Conservation (phyloP, 306 rosid species). For the Amphicarpaea edgeworthii region DNA sequence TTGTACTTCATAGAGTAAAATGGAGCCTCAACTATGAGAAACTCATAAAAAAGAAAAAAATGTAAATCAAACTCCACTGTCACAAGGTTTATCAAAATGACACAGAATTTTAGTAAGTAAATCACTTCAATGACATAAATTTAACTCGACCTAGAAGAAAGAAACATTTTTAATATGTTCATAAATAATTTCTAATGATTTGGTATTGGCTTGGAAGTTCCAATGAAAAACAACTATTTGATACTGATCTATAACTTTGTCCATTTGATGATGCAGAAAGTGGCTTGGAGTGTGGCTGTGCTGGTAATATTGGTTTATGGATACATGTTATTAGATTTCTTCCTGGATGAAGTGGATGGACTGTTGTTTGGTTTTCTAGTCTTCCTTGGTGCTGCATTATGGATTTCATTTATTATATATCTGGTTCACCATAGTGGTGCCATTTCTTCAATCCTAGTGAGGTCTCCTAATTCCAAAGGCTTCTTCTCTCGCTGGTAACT, state of each 20-base stretch:
- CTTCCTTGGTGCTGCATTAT: conserved; percentile 47
- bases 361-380: conserved; percentile 50
- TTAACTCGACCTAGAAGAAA: no score
- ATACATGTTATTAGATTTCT: conserved; percentile 57
- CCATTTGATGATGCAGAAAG: conserved; percentile 48
- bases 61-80: no score
- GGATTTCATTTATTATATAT: conserved; percentile 55
- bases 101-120: no score
- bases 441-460: conserved; percentile 45
- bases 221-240: no score
- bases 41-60: no score
- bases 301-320: conserved; percentile 57
- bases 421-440: conserved; percentile 56
- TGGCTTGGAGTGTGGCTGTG: conserved; percentile 57
- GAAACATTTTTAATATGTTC: no score
- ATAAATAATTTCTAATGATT: neutral
- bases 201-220: neutral
- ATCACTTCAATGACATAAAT: no score
- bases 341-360: conserved; percentile 58
- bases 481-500: conserved; percentile 42
- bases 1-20: no score
- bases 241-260: conserved; percentile 5
- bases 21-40: no score
- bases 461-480: conserved; percentile 50
- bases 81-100: no score